Conservation (phyloP, 2,329 filamentous ascomycete genomes). For the Albophoma yamanashiensis region DNA sequence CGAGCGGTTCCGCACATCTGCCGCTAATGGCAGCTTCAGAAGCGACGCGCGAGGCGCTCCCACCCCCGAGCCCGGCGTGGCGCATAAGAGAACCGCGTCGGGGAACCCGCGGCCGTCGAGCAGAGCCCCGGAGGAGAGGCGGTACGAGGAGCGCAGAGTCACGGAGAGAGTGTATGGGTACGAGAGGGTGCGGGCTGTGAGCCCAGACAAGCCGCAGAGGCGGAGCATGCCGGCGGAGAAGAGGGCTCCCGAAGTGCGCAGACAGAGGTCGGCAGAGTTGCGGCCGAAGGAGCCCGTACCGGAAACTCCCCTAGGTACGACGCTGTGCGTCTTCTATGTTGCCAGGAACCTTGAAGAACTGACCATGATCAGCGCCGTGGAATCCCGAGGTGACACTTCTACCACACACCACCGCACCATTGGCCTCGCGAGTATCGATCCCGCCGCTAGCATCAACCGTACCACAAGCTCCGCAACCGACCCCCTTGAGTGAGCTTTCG, state of each 20-base stretch:
- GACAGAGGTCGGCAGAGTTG: conserved; percentile 32
- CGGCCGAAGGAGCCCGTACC: conserved; percentile 32
- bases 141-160: conserved; percentile 40
- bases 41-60: conserved; percentile 26
- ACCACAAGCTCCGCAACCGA: conserved; percentile 55
- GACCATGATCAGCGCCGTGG: conserved; percentile 45
- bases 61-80: conserved; percentile 24
- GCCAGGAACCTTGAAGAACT: neutral
- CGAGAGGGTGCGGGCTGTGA: conserved; percentile 52
- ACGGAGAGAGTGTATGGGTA: conserved; percentile 46
- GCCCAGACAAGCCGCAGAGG: conserved; percentile 44
- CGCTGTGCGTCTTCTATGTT: neutral
- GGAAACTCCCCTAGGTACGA: conserved; percentile 40
- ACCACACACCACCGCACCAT: conserved; percentile 55
- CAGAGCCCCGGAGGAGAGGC: conserved; percentile 29
- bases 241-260: conserved; percentile 24
- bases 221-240: conserved; percentile 27
- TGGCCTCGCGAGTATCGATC: conserved; percentile 53
- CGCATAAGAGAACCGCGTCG: conserved; percentile 48
- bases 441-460: conserved; percentile 70
- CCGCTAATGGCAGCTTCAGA: conserved; percentile 21
- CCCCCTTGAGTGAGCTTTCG: conserved; percentile 62
- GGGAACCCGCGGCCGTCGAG: conserved; percentile 42
- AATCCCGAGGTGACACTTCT: conserved; percentile 68
- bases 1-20: conserved; percentile 25